Conservation (phyloP, 352 stramenopile genomes). For the Blastocystis sp. region DNA sequence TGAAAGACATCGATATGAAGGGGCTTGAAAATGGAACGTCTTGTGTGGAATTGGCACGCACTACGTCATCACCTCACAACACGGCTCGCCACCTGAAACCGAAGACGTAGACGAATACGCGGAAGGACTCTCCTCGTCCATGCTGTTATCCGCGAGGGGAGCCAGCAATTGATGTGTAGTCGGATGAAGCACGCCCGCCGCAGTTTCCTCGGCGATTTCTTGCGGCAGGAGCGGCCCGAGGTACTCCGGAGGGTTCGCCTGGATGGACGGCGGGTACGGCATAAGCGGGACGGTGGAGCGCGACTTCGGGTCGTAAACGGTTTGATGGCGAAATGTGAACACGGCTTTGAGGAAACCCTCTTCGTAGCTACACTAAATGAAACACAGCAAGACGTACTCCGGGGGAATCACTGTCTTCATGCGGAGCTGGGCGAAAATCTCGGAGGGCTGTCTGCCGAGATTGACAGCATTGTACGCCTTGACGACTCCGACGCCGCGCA, state of each 20-base stretch:
- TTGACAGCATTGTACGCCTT: constrained; percentile 83
- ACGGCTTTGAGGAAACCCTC: constrained; percentile 78
- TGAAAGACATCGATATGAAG: constrained; percentile 47
- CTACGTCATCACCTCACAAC: neutral
- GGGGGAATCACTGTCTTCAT: neutral
- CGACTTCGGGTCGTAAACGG: constrained; percentile 84
- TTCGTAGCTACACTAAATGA: constrained; percentile 76
- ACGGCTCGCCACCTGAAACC: neutral
- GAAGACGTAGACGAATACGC: neutral
- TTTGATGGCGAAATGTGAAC: constrained; percentile 86
- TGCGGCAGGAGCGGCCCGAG: constrained; percentile 66
- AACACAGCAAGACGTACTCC: neutral
- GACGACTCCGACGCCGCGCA: constrained; percentile 83
- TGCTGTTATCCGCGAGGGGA: neutral
- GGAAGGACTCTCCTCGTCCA: constrained; percentile 4
- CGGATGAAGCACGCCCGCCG: constrained; percentile 64
- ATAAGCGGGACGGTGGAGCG: constrained; percentile 72
- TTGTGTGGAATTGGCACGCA: neutral
- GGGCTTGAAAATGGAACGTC: constrained; percentile 1
- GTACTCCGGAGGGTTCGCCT: constrained; percentile 29
- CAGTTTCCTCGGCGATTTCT: constrained; percentile 57
- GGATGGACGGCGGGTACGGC: constrained; percentile 36
- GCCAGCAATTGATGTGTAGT: constrained; percentile 38
- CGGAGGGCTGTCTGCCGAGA: constrained; percentile 77
- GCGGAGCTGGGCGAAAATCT: constrained; percentile 77